phyloP scores from a whole-genome alignment of 106 monocot species.

The Chionographis japonica region DNA sequence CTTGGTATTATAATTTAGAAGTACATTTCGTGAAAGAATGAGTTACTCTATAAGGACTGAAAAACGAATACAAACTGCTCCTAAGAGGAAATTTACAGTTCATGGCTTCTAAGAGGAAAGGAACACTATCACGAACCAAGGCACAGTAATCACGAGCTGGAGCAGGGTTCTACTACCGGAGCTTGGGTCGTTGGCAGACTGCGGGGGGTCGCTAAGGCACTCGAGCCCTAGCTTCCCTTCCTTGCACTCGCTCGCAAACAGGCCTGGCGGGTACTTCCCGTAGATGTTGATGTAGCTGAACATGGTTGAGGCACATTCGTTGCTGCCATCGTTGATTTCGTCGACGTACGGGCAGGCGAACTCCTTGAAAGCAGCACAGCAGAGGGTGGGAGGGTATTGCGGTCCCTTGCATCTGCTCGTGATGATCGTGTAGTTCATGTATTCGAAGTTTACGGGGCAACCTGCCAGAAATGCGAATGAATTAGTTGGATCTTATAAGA shows the following conservation, averaged over 20 bases:
- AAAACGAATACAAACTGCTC: no score
- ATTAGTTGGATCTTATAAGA: not conserved
- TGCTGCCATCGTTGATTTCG: slow-evolving; percentile 8
- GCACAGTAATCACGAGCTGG: not conserved
- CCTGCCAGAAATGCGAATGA: not conserved
- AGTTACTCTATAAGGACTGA: no score
- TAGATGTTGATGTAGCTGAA: slow-evolving; percentile 12
- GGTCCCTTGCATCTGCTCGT: slow-evolving; percentile 20
- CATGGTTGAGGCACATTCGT: slow-evolving; percentile 7
- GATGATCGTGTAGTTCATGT: slow-evolving; percentile 20
- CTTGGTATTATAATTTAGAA: no score
- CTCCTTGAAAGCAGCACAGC: slow-evolving; percentile 13
- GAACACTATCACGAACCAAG: not conserved
- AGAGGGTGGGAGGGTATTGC: not conserved
- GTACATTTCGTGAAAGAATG: no score
- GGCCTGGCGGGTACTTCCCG: slow-evolving; percentile 10
- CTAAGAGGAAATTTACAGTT: no score
- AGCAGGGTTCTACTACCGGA: not conserved
- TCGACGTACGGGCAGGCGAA: slow-evolving; percentile 15
- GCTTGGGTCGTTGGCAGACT: not conserved
- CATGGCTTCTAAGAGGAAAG: not conserved
- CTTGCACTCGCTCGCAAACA: slow-evolving; percentile 15
- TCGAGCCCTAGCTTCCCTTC: slow-evolving; percentile 11
- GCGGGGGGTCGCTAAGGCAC: not conserved
- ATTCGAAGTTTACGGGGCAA: slow-evolving; percentile 16